Evolutionary conservation across 768 basidiomycete genomes (phyloP).

Genomic region (Psilocybe subaeruginosa): DNA sequence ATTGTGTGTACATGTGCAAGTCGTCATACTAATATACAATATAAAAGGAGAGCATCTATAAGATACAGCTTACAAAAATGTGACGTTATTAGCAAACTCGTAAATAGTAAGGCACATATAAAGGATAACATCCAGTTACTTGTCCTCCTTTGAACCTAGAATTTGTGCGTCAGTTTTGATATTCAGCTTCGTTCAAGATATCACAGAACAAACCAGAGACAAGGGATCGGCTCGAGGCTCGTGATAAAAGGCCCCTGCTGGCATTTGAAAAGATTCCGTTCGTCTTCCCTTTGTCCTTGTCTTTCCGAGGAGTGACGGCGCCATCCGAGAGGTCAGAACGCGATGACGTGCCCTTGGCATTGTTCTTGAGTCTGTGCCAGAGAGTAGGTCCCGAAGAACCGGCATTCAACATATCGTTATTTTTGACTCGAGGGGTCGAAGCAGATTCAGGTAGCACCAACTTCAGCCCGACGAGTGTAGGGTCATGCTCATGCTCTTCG

Average conservation of each 20-base stretch:
- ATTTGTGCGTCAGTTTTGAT: not conserved
- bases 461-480: slow-evolving; percentile 7
- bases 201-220: slow-evolving; percentile 2
- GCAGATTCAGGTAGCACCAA: not conserved
- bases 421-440: not conserved
- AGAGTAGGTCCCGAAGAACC: slow-evolving; percentile 21
- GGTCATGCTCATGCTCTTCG: slow-evolving; percentile 8
- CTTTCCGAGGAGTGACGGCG: slow-evolving; percentile 12
- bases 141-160: slow-evolving; percentile 4
- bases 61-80: not conserved
- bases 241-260: slow-evolving; percentile 21
- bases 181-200: not conserved
- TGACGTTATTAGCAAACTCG: not conserved
- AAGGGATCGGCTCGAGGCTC: slow-evolving; percentile 17
- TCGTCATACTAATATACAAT: not conserved
- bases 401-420: not conserved
- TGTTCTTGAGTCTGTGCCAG: slow-evolving; percentile 42
- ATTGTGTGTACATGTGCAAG: not conserved
- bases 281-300: slow-evolving; percentile 20
- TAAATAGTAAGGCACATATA: not conserved
- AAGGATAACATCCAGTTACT: not conserved
- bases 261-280: slow-evolving; percentile 23
- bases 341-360: slow-evolving; percentile 27
- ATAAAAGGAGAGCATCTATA: not conserved
- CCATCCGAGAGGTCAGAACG: slow-evolving; percentile 3